These are phyloP conservation scores for Zea mays DNA, from an alignment of 176 grass and related monocot genomes.

Conservation along the genomic window DNA sequence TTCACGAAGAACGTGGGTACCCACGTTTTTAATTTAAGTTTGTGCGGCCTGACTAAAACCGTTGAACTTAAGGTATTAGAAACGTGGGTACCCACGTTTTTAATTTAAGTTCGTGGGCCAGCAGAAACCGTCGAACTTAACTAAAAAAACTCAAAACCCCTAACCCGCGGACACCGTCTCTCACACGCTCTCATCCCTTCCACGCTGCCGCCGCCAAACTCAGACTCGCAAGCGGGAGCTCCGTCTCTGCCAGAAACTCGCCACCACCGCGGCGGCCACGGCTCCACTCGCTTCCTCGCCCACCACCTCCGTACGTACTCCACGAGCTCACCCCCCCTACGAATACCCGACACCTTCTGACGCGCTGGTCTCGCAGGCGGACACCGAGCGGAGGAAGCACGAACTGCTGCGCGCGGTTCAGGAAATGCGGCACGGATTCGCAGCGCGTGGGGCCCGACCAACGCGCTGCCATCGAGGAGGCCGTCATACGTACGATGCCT, in stretches of 20 bases:
- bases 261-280: neutral
- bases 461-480: slow-evolving; percentile 87
- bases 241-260: neutral
- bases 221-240: too few relatives aligned
- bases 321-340: neutral
- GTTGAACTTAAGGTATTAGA: too few relatives aligned
- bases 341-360: slow-evolving; percentile 6
- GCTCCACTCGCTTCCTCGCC: slow-evolving; percentile 5
- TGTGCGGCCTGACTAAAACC: too few relatives aligned
- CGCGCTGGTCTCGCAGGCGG: slow-evolving; percentile 31
- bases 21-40: too few relatives aligned
- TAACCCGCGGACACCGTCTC: too few relatives aligned
- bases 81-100: too few relatives aligned
- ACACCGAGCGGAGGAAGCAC: slow-evolving; percentile 68
- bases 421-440: slow-evolving; percentile 71
- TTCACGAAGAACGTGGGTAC: too few relatives aligned
- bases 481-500: slow-evolving; percentile 46
- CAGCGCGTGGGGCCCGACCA: slow-evolving; percentile 61
- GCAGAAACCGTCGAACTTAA: too few relatives aligned
- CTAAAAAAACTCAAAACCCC: too few relatives aligned
- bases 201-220: too few relatives aligned
- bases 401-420: slow-evolving; percentile 75
- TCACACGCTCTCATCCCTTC: too few relatives aligned
- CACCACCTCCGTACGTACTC: slow-evolving; percentile 25
- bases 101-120: too few relatives aligned